Percentiles rank a stretch among this genome's conserved stretches.
Conservation (phyloP, 805 yeast genomes). For the Nematodospora valgi region DNA sequence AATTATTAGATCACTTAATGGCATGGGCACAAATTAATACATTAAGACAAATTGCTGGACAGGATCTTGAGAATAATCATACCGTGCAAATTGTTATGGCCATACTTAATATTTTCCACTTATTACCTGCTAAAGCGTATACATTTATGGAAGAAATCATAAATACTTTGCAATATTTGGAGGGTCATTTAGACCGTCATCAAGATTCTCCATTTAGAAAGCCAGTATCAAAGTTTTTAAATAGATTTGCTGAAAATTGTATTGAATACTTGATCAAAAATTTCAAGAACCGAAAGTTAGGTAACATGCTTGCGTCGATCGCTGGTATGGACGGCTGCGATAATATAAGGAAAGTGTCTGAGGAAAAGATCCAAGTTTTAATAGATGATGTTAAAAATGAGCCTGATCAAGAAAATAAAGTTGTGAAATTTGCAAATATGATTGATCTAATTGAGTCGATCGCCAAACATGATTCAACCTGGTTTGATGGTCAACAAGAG, state of each 20-base stretch:
- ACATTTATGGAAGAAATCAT: conserved; percentile 87
- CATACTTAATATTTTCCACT: conserved; percentile 84
- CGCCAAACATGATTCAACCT: conserved; percentile 45
- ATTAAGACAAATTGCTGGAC: conserved; percentile 70
- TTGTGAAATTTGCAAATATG: conserved; percentile 67
- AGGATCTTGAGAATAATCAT: conserved; percentile 74
- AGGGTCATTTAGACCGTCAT: conserved; percentile 78
- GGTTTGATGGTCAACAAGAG: conserved; percentile 55
- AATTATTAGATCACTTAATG: conserved; percentile 85
- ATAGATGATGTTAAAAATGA: conserved; percentile 48
- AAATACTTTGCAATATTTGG: conserved; percentile 70
- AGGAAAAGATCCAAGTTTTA: conserved; percentile 49
- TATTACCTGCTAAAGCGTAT: conserved; percentile 88
- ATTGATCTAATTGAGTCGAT: conserved; percentile 62
- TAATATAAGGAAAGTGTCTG: conserved; percentile 55
- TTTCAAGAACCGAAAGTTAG: conserved; percentile 61
- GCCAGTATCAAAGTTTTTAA: conserved; percentile 85
- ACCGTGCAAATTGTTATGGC: conserved; percentile 87
- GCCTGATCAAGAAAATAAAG: conserved; percentile 48
- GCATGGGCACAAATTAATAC: conserved; percentile 92
- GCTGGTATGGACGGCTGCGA: conserved; percentile 52
- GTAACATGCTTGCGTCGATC: conserved; percentile 65
- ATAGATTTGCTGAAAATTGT: conserved; percentile 77
- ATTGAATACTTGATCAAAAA: conserved; percentile 65
- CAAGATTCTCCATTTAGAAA: conserved; percentile 84